Base-by-base conservation (phyloP, 139 green algal species). In the Chlorella sp. region DNA sequence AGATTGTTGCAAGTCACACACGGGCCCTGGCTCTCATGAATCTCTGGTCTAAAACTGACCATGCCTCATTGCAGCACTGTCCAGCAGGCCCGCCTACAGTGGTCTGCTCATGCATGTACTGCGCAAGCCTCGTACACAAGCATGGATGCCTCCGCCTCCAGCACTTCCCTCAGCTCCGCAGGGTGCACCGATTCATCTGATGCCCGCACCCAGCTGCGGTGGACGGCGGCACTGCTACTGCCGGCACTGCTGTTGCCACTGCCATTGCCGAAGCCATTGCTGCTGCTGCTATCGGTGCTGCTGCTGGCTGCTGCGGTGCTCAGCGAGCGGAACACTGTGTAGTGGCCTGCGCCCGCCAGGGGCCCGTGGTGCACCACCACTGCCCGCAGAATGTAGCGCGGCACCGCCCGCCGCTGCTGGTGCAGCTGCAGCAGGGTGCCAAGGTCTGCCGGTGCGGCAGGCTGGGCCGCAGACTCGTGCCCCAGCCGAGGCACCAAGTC, bases 51-150 rank as follows among this genome's bases (percentile, higher is more conserved):
- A n/a, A n/a, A n/a, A n/a, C n/a, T n/a, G n/a, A n/a, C n/a, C n/a
- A n/a, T n/a, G n/a, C n/a, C n/a, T n/a, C n/a, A n/a, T n/a, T n/a
- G n/a, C n/a, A n/a, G n/a, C n/a, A n/a, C n/a, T n/a, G n/a, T n/a
- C n/a, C n/a, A n/a, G n/a, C n/a, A n/a, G n/a, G n/a, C n/a, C n/a
- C n/a, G n/a, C n/a, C n/a, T n/a, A n/a, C n/a, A n/a, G n/a, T n/a
- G n/a, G n/a, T n/a, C n/a, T n/a, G n/a, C n/a, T n/a, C n/a, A n/a
- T n/a, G n/a, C n/a, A n/a, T n/a, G n/a, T n/a, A n/a, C n/a, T n/a
- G n/a, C n/a, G n/a, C 23, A n/a, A 34, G 67, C 67, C 69, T 85
- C 81, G 36, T 85, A 85, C 34, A 85, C 18, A 23, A 85, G 68
- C 51, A 85, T 30, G 55, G 81, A 78, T 0, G 81, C 81, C 55